Conservation (phyloP, 2,329 filamentous ascomycete species). For the Scedosporium aurantiacum region DNA sequence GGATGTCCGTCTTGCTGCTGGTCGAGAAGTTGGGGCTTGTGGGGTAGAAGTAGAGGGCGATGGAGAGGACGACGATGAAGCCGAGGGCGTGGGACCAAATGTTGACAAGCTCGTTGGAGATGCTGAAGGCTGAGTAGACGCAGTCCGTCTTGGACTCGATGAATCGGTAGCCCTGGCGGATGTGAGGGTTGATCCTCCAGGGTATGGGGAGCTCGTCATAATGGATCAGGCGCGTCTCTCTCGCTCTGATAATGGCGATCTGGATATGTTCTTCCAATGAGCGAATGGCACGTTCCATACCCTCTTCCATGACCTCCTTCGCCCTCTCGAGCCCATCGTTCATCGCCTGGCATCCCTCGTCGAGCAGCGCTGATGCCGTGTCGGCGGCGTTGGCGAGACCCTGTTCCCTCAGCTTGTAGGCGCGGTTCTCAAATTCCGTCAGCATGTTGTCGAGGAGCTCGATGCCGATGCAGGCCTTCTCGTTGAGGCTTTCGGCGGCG, state of each 20-base stretch:
- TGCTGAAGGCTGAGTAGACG: slow-evolving; percentile 66
- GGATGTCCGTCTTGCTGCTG: slow-evolving; percentile 77
- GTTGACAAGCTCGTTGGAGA: slow-evolving; percentile 92
- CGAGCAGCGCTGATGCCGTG: slow-evolving; percentile 62
- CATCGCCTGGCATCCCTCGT: slow-evolving; percentile 67
- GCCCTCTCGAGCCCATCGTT: slow-evolving; percentile 69
- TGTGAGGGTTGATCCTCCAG: slow-evolving; percentile 93
- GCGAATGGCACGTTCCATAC: slow-evolving; percentile 69
- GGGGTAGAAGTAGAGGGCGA: slow-evolving; percentile 96
- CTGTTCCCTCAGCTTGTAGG: slow-evolving; percentile 67
- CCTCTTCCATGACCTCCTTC: slow-evolving; percentile 66
- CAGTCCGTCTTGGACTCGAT: slow-evolving; percentile 84
- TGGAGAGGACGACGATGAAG: slow-evolving; percentile 71
- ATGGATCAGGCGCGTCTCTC: slow-evolving; percentile 69
- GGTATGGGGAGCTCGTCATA: slow-evolving; percentile 87
- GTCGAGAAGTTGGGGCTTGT: slow-evolving; percentile 74
- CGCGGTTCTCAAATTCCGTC: slow-evolving; percentile 71
- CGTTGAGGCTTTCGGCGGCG: slow-evolving; percentile 76
- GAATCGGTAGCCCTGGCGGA: slow-evolving; percentile 85
- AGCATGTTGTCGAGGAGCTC: slow-evolving; percentile 78
- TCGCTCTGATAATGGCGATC: slow-evolving; percentile 61
- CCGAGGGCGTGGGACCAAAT: slow-evolving; percentile 95
- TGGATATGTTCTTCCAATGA: slow-evolving; percentile 78
- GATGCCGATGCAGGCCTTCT: slow-evolving; percentile 82
- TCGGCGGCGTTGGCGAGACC: slow-evolving; percentile 57